phyloP scores from a whole-genome alignment of 2,329 filamentous ascomycete genomes.

The Leptodontidium sp. region DNA sequence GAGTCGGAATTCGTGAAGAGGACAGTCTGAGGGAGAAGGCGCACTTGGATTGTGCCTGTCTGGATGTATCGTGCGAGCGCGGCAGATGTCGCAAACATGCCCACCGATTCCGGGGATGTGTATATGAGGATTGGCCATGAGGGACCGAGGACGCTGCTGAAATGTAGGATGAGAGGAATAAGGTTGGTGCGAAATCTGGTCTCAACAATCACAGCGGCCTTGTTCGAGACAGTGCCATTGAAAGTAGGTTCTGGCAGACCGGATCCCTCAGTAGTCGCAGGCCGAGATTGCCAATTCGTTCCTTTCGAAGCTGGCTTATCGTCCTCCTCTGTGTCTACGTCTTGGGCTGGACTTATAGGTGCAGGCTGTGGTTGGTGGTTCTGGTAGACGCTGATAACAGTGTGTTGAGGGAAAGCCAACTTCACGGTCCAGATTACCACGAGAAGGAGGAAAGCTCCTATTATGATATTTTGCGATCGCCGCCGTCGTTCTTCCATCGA shows the following conservation, averaged over 20 bases:
- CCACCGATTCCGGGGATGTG: slow-evolving; percentile 47
- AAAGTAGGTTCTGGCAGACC: slow-evolving; percentile 28
- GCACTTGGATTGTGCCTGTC: slow-evolving; percentile 49
- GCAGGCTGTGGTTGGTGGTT: slow-evolving; percentile 17
- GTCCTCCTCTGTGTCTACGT: neutral
- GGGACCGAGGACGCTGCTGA: slow-evolving; percentile 52
- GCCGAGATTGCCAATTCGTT: slow-evolving; percentile 18
- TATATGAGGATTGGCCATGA: slow-evolving; percentile 55
- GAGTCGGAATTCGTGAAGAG: slow-evolving; percentile 47
- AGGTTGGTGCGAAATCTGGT: slow-evolving; percentile 48
- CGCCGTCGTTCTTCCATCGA: slow-evolving; percentile 39
- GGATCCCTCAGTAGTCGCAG: neutral
- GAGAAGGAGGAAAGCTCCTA: slow-evolving; percentile 38
- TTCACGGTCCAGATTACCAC: slow-evolving; percentile 42
- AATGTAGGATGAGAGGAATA: slow-evolving; percentile 52
- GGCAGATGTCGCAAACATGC: slow-evolving; percentile 46
- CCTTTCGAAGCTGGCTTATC: slow-evolving; percentile 8
- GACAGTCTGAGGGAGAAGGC: slow-evolving; percentile 49
- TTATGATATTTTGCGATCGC: slow-evolving; percentile 38
- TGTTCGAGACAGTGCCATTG: slow-evolving; percentile 40
- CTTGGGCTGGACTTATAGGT: slow-evolving; percentile 4
- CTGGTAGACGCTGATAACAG: slow-evolving; percentile 35
- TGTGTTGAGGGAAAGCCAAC: slow-evolving; percentile 37
- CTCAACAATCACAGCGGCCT: slow-evolving; percentile 51
- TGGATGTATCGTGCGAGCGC: slow-evolving; percentile 50